Conservation (phyloP, 345 rosid species). For the Pugionium cornutum region DNA sequence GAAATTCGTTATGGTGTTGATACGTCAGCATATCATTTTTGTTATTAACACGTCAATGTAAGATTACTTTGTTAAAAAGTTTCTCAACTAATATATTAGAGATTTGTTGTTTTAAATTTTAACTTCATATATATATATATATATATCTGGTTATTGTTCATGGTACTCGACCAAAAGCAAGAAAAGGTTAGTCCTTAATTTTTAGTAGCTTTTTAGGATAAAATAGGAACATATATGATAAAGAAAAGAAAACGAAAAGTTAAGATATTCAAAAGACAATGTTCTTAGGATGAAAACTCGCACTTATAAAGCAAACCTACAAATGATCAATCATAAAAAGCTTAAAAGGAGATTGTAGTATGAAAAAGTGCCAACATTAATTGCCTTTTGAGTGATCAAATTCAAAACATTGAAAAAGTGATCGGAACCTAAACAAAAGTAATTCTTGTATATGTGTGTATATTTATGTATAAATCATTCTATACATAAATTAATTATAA, state of each 20-base stretch:
- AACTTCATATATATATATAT: too few relatives aligned
- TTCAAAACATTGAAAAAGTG: slow-evolving; percentile 1
- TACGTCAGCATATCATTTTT: too few relatives aligned
- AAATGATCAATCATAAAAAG: slow-evolving; percentile 29
- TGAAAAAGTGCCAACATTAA: slow-evolving; percentile 34
- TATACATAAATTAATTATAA: too few relatives aligned
- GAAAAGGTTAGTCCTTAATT: slow-evolving; percentile 21
- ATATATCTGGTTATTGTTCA: too few relatives aligned
- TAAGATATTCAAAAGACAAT: slow-evolving; percentile 20
- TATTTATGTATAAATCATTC: neutral
- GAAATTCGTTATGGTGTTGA: too few relatives aligned
- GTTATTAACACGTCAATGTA: too few relatives aligned
- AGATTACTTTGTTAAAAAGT: too few relatives aligned
- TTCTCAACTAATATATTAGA: too few relatives aligned
- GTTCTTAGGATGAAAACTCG: slow-evolving; percentile 14
- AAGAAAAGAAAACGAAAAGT: slow-evolving; percentile 19
- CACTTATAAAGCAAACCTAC: slow-evolving; percentile 21
- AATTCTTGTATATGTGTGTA: slow-evolving; percentile 8
- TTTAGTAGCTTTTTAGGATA: slow-evolving; percentile 10
- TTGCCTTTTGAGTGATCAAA: slow-evolving; percentile 21
- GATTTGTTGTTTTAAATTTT: too few relatives aligned
- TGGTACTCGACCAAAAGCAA: slow-evolving; percentile 32
- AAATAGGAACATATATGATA: slow-evolving; percentile 18
- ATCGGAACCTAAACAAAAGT: slow-evolving; percentile 16
- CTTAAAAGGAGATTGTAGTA: slow-evolving; percentile 23